Percentiles rank a stretch among this genome's conserved stretches.
These are phyloP conservation scores for Cylindrotheca closterium DNA, from an alignment of 108 stramenopile species.

Conservation along the genomic window DNA sequence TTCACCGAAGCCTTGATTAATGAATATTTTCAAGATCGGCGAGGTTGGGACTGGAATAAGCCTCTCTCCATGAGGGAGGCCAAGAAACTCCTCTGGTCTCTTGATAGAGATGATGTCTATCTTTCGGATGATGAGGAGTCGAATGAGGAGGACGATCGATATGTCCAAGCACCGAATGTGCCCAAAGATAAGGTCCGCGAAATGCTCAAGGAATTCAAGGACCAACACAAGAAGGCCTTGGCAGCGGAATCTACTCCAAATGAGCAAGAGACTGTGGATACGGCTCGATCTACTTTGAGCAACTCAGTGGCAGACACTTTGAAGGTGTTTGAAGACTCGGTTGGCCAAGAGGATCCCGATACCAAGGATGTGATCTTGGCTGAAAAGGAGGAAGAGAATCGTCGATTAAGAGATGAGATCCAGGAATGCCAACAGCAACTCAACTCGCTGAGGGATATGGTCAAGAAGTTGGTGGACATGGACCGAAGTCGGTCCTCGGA, in stretches of 20 bases:
- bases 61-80: conserved; percentile 36
- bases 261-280: not conserved
- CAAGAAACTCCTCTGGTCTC: conserved; percentile 31
- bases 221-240: conserved; percentile 17
- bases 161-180: conserved; percentile 48
- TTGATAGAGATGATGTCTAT: conserved; percentile 30
- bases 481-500: not conserved
- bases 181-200: conserved; percentile 49
- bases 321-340: conserved; percentile 19
- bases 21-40: conserved; percentile 27
- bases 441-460: conserved; percentile 40
- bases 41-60: conserved; percentile 40
- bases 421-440: conserved; percentile 42
- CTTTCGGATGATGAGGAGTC: conserved; percentile 10
- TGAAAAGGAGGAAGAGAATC: conserved; percentile 41
- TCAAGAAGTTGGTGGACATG: conserved; percentile 29
- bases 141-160: conserved; percentile 14
- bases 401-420: conserved; percentile 34
- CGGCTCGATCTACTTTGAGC: not conserved
- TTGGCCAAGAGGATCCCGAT: not conserved
- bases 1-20: conserved; percentile 40
- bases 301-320: conserved; percentile 15
- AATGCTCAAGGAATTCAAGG: conserved; percentile 28
- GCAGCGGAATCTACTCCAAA: no score
- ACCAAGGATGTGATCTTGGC: conserved; percentile 9